Base-by-base conservation (phyloP, 129 eudicot species). In the Escallonia rubra region DNA sequence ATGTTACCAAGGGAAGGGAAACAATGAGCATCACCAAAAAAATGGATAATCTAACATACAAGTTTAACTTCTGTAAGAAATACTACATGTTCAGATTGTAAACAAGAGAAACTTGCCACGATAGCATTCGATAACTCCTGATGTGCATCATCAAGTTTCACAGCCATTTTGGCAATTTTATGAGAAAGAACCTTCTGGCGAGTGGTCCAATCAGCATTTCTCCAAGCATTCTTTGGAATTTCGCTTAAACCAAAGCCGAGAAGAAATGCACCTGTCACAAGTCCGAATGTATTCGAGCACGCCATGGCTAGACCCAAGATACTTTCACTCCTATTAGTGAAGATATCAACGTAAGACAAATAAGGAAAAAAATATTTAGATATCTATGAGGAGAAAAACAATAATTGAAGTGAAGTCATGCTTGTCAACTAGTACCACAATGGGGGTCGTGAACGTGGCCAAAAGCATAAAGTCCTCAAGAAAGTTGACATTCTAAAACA, bases 161-260 rank as follows among this genome's bases (percentile, higher is more conserved):
- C 74, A 61, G 92, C 98, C 89, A 86, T 82, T 89, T 93, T 93
- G 44, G 98, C 89, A 60, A 93, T 74, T 68, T 92, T 92, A 80
- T 89, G 98, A 2, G 98, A 86, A 58, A 92, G 87, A 74, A 78
- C 73, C 79, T 89, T 92, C 77, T 86, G 98, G 67, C 91, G 91
- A 71, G 80, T 76, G 11, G 83, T 86, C 98, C 98, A 89, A 69
- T 92, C 98, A 76, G 98, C 91, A 68, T 84, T 86, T 76, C 82
- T 89, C 98, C 98, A 92, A 63, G 82, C 79, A 78, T 81, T 76
- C 74, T 87, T 90, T 41, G 98, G 98, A 72, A 92, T 89, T 73
- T 92, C 98, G 54, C 91, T 86, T 71, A 92, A 84, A 56, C 95
- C 98, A 86, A 92, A 92, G 78, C 98, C 98, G 72, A 92, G 96